phyloP scores from a whole-genome alignment of 2,329 filamentous ascomycete species.

The Sporothrix brunneoviolacea region DNA sequence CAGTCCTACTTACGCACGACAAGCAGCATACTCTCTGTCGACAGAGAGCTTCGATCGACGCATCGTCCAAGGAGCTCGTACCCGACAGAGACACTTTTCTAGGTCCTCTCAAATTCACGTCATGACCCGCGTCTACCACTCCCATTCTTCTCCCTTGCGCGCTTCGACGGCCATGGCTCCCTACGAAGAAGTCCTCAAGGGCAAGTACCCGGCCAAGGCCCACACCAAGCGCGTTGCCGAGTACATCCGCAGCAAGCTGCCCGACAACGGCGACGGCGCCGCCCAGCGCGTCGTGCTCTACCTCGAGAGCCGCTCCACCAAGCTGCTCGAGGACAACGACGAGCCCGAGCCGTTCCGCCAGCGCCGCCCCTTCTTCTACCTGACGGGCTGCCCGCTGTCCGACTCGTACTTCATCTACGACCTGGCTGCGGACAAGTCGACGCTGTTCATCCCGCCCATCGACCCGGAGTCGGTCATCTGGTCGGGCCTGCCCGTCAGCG shows the following conservation, averaged over 20 bases:
- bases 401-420: slow-evolving; percentile 81
- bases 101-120: no score
- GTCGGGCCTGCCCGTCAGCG: slow-evolving; percentile 77
- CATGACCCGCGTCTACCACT: no score
- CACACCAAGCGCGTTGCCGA: slow-evolving; percentile 81
- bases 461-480: slow-evolving; percentile 88
- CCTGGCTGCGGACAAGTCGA: slow-evolving; percentile 63
- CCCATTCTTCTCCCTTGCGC: no score
- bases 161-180: slow-evolving; percentile 2
- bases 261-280: slow-evolving; percentile 35
- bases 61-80: no score
- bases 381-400: slow-evolving; percentile 74
- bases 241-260: slow-evolving; percentile 62
- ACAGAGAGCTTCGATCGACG: no score
- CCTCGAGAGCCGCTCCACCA: slow-evolving; percentile 75
- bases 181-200: slow-evolving; percentile 44
- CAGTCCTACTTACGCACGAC: not conserved
- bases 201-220: slow-evolving; percentile 74
- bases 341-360: slow-evolving; percentile 76
- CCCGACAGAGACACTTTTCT: no score
- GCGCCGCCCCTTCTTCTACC: slow-evolving; percentile 89
- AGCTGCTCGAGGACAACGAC: slow-evolving; percentile 84
- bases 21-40: no score
- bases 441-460: slow-evolving; percentile 84
- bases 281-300: slow-evolving; percentile 67